Evolutionary conservation across 352 stramenopile species (phyloP).

Genomic region (Phytophthora kernoviae): DNA sequence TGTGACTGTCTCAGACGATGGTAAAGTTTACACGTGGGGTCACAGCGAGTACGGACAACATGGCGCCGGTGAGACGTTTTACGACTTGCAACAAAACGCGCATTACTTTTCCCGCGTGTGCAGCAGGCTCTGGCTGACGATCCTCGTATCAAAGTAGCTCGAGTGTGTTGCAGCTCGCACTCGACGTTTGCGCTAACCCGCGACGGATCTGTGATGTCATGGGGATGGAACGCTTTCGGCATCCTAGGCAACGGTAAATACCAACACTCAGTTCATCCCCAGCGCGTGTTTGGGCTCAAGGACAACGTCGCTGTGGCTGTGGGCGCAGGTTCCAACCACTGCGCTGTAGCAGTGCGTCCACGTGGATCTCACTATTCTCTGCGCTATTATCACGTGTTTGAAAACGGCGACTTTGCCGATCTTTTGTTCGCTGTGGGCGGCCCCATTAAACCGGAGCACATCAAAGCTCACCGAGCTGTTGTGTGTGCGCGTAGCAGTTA

Average conservation of each 20-base stretch:
- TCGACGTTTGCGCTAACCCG: conserved; percentile 68
- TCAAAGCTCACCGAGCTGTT: conserved; percentile 57
- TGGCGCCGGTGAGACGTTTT: conserved; percentile 60
- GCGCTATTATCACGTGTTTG: conserved; percentile 58
- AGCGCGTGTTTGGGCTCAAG: conserved; percentile 62
- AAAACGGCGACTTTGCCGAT: conserved; percentile 57
- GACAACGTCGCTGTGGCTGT: conserved; percentile 60
- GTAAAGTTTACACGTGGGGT: conserved; percentile 77
- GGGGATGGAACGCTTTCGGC: conserved; percentile 87
- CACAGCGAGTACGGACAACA: conserved; percentile 88
- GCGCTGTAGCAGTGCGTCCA: conserved; percentile 53
- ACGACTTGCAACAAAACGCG: conserved; percentile 74
- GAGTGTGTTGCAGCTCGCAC: conserved; percentile 70
- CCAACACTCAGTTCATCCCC: conserved; percentile 71
- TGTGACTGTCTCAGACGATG: conserved; percentile 58
- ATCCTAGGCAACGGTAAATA: conserved; percentile 79
- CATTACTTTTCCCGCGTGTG: conserved; percentile 77
- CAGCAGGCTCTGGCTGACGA: conserved; percentile 59
- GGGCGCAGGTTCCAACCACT: conserved; percentile 75
- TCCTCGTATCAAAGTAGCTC: conserved; percentile 26
- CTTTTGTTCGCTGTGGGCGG: conserved; percentile 50
- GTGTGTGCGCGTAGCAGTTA: conserved; percentile 67
- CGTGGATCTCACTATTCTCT: conserved; percentile 71
- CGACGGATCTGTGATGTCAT: conserved; percentile 77
- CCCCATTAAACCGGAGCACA: conserved; percentile 17